Conservation (phyloP, 2,329 filamentous ascomycete species). For the Cladophialophora exuberans region DNA sequence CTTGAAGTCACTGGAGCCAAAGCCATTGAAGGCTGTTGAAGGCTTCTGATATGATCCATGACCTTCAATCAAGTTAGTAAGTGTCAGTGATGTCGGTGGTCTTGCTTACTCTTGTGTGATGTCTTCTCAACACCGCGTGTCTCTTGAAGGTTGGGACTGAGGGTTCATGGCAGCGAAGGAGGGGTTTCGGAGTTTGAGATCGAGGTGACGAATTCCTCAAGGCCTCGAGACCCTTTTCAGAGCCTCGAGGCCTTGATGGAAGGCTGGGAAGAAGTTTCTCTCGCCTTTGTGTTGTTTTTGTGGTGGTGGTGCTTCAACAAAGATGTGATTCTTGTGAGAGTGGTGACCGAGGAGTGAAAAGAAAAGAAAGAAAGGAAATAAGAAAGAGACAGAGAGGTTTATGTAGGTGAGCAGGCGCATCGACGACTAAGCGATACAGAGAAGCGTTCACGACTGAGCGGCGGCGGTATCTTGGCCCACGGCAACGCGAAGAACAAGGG, state of each 20-base stretch:
- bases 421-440: constrained; percentile 16
- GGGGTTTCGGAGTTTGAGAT: background rate
- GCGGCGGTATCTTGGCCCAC: background rate
- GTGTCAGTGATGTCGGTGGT: no score
- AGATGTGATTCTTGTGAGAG: constrained; percentile 2
- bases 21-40: no score
- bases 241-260: constrained; percentile 15
- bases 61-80: no score
- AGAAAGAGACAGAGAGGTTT: background rate
- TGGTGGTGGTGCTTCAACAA: background rate
- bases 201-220: background rate
- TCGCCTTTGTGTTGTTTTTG: background rate
- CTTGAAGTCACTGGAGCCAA: no score
- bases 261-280: background rate
- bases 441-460: background rate
- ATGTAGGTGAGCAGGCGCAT: background rate
- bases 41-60: no score
- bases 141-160: background rate
- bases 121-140: background rate
- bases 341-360: background rate
- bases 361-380: background rate
- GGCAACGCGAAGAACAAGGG: no score
- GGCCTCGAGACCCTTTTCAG: constrained; percentile 11
- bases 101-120: no score
- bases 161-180: no score